Percentiles rank a stretch among this genome's conserved stretches.
Evolutionary conservation across 768 basidiomycete genomes (phyloP).

Genomic region (Jaapia argillacea): DNA sequence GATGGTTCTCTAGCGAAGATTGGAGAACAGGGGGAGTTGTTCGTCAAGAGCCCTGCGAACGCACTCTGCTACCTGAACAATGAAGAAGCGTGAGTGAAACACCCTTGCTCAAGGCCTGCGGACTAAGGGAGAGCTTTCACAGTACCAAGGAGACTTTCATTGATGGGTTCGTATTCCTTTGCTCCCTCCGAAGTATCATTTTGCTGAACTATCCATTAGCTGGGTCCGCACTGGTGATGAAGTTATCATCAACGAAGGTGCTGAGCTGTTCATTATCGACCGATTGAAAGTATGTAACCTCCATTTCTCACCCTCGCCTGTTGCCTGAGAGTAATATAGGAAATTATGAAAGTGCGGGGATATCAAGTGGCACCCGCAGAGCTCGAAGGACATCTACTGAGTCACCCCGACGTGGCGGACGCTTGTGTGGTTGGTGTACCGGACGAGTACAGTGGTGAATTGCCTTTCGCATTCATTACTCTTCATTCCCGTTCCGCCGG

Average conservation of each 20-base stretch:
- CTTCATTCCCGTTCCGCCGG: conserved; percentile 29
- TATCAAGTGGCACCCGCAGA: conserved; percentile 28
- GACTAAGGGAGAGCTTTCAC: neutral
- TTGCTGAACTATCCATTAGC: conserved; percentile 15
- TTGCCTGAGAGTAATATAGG: conserved; percentile 26
- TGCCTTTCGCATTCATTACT: conserved; percentile 64
- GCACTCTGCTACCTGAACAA: conserved; percentile 24
- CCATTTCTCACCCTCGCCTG: neutral
- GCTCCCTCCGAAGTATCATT: neutral
- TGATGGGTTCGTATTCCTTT: conserved; percentile 23
- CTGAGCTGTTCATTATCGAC: conserved; percentile 62
- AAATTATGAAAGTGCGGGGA: conserved; percentile 60
- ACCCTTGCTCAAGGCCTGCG: neutral
- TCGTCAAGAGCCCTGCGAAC: conserved; percentile 32
- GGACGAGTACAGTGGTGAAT: conserved; percentile 69
- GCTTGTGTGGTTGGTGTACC: conserved; percentile 40
- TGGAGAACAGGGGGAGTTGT: conserved; percentile 40
- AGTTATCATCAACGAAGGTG: conserved; percentile 49
- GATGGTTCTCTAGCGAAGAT: conserved; percentile 32
- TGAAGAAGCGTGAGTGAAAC: conserved; percentile 9
- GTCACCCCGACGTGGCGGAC: conserved; percentile 34
- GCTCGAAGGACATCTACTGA: conserved; percentile 25
- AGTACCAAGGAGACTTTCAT: conserved; percentile 59
- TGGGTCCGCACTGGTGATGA: conserved; percentile 70
- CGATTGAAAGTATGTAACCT: conserved; percentile 48